These are phyloP conservation scores for Beauveria bassiana DNA, from an alignment of 2,329 filamentous ascomycete genomes.

Conservation along the genomic window DNA sequence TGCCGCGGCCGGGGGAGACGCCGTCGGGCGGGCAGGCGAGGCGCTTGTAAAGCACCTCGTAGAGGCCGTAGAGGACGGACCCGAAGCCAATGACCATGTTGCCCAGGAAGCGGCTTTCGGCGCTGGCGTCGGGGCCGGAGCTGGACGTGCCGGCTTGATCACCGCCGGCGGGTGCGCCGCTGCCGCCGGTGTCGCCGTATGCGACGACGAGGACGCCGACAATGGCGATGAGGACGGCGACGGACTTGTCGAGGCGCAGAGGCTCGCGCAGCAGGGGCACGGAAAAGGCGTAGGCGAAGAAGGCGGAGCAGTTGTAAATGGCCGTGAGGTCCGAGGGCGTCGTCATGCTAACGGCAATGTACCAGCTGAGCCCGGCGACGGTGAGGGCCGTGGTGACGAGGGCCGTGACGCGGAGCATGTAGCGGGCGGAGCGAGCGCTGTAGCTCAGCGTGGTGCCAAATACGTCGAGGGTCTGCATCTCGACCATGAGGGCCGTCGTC, in stretches of 20 bases:
- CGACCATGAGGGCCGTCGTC: constrained; percentile 69
- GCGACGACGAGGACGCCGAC: constrained; percentile 88
- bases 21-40: constrained; percentile 90
- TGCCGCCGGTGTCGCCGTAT: constrained; percentile 66
- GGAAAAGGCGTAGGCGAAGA: constrained; percentile 96
- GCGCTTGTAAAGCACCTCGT: constrained; percentile 94
- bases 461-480: constrained; percentile 66
- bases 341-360: constrained; percentile 87
- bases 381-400: constrained; percentile 82
- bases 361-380: constrained; percentile 88
- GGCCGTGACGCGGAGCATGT: constrained; percentile 72
- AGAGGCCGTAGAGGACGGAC: constrained; percentile 88
- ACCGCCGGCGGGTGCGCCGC: constrained; percentile 31
- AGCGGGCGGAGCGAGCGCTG: constrained; percentile 43
- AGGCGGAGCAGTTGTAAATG: constrained; percentile 98
- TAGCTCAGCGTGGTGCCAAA: constrained; percentile 32
- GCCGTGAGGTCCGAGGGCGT: constrained; percentile 90
- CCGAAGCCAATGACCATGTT: constrained; percentile 90
- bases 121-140: constrained; percentile 26
- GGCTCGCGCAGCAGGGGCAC: constrained; percentile 84
- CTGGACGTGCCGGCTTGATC: constrained; percentile 31
- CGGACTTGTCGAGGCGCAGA: constrained; percentile 72
- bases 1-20: constrained; percentile 74
- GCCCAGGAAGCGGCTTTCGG: constrained; percentile 64
- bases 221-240: constrained; percentile 82